phyloP scores from a whole-genome alignment of 805 yeast species.

The Diddensiella santjacobensis region DNA sequence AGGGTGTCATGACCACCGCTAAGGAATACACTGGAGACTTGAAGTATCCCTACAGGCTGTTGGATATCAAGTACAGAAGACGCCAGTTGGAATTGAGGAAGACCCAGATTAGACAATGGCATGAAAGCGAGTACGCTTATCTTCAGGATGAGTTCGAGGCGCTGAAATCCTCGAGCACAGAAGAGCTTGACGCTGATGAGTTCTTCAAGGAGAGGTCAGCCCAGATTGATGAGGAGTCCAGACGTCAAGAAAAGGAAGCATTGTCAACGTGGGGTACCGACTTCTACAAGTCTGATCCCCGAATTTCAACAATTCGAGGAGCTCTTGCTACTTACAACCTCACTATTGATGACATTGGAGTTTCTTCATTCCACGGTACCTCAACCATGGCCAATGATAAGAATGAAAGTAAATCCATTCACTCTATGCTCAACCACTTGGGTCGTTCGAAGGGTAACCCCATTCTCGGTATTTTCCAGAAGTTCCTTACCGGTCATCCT shows the following conservation, averaged over 20 bases:
- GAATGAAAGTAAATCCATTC: constrained; percentile 91
- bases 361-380: constrained; percentile 98
- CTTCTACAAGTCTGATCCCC: constrained; percentile 84
- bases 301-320: constrained; percentile 96
- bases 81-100: constrained; percentile 83
- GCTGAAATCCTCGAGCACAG: constrained; percentile 40
- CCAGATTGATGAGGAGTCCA: constrained; percentile 81
- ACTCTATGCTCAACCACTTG: constrained; percentile 88
- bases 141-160: constrained; percentile 67
- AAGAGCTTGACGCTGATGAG: constrained; percentile 43
- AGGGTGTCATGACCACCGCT: constrained; percentile 98
- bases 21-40: constrained; percentile 82
- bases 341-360: constrained; percentile 91
- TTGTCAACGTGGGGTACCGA: constrained; percentile 94
- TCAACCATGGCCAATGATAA: constrained; percentile 98
- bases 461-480: constrained; percentile 96
- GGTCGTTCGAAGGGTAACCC: constrained; percentile 99
- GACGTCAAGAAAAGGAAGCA: constrained; percentile 80
- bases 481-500: constrained; percentile 98
- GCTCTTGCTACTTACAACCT: constrained; percentile 91
- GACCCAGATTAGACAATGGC: constrained; percentile 76
- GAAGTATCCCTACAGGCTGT: constrained; percentile 73
- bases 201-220: constrained; percentile 81
- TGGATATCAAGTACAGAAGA: constrained; percentile 88
- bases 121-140: constrained; percentile 70